Conservation (phyloP, 768 basidiomycete species). For the Tylopilus intermedius region DNA sequence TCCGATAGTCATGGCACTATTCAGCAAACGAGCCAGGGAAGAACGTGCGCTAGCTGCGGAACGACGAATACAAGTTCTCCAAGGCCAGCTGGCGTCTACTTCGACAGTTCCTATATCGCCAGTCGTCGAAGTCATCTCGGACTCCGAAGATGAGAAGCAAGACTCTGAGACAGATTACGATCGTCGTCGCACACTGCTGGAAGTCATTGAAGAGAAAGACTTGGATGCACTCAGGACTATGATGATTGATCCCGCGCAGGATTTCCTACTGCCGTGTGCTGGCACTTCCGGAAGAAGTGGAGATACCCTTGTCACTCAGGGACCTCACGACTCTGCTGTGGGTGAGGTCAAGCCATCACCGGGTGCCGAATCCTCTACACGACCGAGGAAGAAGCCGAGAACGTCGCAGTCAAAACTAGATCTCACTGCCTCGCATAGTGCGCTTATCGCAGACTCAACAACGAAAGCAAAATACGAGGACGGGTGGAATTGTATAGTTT, state of each 20-base stretch:
- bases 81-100: constrained; percentile 22
- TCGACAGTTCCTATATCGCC: constrained; percentile 15
- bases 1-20: not conserved
- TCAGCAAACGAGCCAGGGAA: constrained; percentile 73
- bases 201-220: constrained; percentile 41
- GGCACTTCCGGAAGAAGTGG: constrained; percentile 2
- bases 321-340: not conserved
- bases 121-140: constrained; percentile 28
- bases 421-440: not conserved
- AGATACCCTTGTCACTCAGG: not conserved
- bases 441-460: not conserved
- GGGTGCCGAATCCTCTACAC: not conserved
- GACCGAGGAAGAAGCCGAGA: constrained; percentile 19
- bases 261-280: constrained; percentile 41
- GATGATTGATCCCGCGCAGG: constrained; percentile 44
- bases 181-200: constrained; percentile 49
- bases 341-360: not conserved
- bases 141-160: constrained; percentile 37
- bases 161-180: constrained; percentile 42
- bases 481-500: constrained; percentile 53
- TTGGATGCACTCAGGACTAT: constrained; percentile 39
- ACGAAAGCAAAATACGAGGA: constrained; percentile 35
- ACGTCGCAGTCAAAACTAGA: constrained; percentile 16
- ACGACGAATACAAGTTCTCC: constrained; percentile 47
- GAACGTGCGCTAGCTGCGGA: constrained; percentile 76